Percentiles rank a stretch among this genome's conserved stretches.
These are phyloP conservation scores for Microsporum canis DNA, from an alignment of 2,329 filamentous ascomycete genomes.

Conservation along the genomic window DNA sequence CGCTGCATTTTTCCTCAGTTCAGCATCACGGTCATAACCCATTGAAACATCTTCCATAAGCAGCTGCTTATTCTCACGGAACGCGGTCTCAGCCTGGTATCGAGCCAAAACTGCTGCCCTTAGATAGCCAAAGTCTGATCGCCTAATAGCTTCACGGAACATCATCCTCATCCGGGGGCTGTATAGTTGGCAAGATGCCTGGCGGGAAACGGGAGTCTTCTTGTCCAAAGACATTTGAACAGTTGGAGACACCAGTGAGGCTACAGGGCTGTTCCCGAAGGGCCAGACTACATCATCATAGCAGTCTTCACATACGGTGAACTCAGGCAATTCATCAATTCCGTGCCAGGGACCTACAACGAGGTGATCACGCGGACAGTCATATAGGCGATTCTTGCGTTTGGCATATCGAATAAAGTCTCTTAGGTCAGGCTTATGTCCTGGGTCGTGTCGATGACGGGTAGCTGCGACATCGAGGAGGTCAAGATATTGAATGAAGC, in stretches of 20 bases:
- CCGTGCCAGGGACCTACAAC: slow-evolving; percentile 63
- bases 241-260: slow-evolving; percentile 28
- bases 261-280: slow-evolving; percentile 45
- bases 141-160: slow-evolving; percentile 55
- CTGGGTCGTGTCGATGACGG: slow-evolving; percentile 22
- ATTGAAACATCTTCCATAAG: slow-evolving; percentile 47
- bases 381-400: slow-evolving; percentile 45
- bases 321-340: slow-evolving; percentile 61
- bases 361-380: slow-evolving; percentile 56
- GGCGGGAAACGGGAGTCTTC: slow-evolving; percentile 42
- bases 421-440: slow-evolving; percentile 40
- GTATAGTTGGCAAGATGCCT: slow-evolving; percentile 64
- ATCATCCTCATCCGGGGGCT: slow-evolving; percentile 65
- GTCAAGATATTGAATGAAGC: slow-evolving; percentile 48
- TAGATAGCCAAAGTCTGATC: slow-evolving; percentile 56
- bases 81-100: slow-evolving; percentile 47
- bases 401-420: slow-evolving; percentile 54
- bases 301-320: slow-evolving; percentile 80
- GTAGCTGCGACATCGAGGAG: slow-evolving; percentile 45
- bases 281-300: slow-evolving; percentile 71
- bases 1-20: slow-evolving; percentile 39
- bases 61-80: slow-evolving; percentile 45
- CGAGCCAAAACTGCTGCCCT: slow-evolving; percentile 49
- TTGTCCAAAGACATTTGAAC: slow-evolving; percentile 44
- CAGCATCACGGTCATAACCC: slow-evolving; percentile 42